These are phyloP conservation scores for Tetrahymena elliotti DNA, from an alignment of 73 alveolate genomes.

Conservation along the genomic window DNA sequence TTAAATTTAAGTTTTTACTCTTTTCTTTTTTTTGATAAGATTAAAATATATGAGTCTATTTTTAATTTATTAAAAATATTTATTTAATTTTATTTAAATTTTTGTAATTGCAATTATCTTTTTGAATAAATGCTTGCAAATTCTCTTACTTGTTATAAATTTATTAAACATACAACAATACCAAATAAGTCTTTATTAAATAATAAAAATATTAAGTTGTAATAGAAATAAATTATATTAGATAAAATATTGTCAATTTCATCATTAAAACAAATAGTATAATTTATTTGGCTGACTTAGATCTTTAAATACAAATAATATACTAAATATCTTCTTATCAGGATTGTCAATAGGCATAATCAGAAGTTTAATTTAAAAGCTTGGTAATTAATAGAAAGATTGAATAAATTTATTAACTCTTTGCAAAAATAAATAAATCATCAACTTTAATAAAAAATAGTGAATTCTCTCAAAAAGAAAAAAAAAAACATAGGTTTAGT, in stretches of 20 bases:
- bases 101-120: not conserved
- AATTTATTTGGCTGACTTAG: too few relatives aligned
- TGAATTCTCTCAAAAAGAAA: too few relatives aligned
- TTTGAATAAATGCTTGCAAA: not conserved
- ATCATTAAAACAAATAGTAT: too few relatives aligned
- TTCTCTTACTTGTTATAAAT: not conserved
- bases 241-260: too few relatives aligned
- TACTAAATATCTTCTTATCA: not conserved
- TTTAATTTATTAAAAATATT: not conserved
- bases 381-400: not conserved
- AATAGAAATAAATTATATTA: too few relatives aligned
- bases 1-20: not conserved
- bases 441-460: not conserved
- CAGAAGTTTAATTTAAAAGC: not conserved
- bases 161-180: not conserved
- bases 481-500: not conserved
- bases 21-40: not conserved
- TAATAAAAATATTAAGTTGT: too few relatives aligned
- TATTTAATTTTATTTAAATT: not conserved
- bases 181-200: too few relatives aligned
- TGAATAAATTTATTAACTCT: not conserved
- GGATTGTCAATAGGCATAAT: not conserved
- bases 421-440: too few relatives aligned
- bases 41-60: not conserved
- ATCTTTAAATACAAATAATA: not conserved